phyloP scores from a whole-genome alignment of 2,329 filamentous ascomycete genomes.

The Colletotrichum cordylinicola region DNA sequence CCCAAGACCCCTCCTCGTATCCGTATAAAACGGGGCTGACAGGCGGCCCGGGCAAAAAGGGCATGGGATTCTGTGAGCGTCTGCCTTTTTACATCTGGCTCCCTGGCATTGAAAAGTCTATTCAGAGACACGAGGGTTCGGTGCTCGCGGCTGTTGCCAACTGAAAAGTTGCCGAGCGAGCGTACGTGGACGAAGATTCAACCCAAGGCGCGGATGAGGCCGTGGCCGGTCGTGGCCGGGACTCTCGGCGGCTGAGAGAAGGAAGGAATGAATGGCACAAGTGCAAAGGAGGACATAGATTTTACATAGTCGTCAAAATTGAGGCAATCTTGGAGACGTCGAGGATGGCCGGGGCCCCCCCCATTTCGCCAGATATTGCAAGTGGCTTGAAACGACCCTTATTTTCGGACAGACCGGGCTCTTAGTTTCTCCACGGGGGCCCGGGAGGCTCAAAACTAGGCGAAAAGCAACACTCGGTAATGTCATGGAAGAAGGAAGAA shows the following conservation, averaged over 20 bases:
- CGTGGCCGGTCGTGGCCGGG: neutral
- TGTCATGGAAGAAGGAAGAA: neutral
- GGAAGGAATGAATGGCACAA: neutral
- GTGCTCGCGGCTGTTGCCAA: neutral
- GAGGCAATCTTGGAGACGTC: slow-evolving; percentile 16
- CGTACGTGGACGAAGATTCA: neutral
- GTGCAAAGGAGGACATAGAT: neutral
- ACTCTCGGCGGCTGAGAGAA: neutral
- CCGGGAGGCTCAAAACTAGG: neutral
- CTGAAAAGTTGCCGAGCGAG: neutral
- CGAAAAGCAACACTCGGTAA: neutral
- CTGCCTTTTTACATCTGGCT: neutral
- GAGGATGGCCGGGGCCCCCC: neutral
- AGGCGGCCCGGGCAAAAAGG: neutral
- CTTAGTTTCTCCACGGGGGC: slow-evolving; percentile 13
- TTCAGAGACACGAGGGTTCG: neutral
- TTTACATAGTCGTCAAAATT: neutral
- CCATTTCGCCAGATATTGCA: slow-evolving; percentile 1
- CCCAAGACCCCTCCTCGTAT: slow-evolving; percentile 12
- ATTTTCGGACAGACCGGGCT: slow-evolving; percentile 17
- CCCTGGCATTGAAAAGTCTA: neutral
- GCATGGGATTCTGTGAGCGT: neutral
- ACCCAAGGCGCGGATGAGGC: neutral
- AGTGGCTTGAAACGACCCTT: slow-evolving; percentile 19
- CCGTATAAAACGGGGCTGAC: slow-evolving; percentile 20